Evolutionary conservation across 345 rosid genomes (phyloP), one percentile per base, ranked within the genome.

Genomic region (Eucalyptus sp.): DNA sequence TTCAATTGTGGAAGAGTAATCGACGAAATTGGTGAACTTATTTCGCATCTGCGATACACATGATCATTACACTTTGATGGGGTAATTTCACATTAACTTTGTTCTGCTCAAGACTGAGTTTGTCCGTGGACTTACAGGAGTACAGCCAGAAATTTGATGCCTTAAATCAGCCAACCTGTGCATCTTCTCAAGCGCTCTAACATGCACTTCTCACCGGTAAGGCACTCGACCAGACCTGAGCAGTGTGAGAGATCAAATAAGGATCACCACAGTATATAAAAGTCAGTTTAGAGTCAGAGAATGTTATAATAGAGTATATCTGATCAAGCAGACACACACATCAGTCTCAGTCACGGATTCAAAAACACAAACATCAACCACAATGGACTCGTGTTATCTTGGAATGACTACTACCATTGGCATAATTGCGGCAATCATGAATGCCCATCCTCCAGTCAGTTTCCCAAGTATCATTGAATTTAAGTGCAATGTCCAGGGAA

Each of bases 391-490:
- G 29, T 17, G 18, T 33, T 31, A 12, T 76, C 5, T 37, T 12
- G 48, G 83, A 37, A 37, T 7, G 48, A 76, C 24, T 2, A 41
- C 88, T 91, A 97, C 99, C 97, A 18, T 95, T 94, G 5, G 98
- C 93, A 87, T 95, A 97, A 50, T 94, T 90, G 79, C 96, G 94
- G 81, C 99, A 96, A 83, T 97, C 99, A 90, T 94, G 97, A 44
- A 11, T 58, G 6, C 98, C 98, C 88, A 97, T 90, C 89, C 86
- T 93, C 89, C 96, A 92, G 91, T 94, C 90, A 80, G 94, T 93
- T n/a, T 90, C 94, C 99, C 99, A 97, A 15, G 87, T 88, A 44
- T 80, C 50, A 68, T 89, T 95, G 91, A 95, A 96, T 76, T 90
- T 90, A 6, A 66, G 88, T 44, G 96, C 97, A 90, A 88, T 91